Evolutionary conservation across 2,329 filamentous ascomycete species (phyloP), one percentile per base, ranked within the genome.

Genomic region (Stagonosporopsis vannaccii): DNA sequence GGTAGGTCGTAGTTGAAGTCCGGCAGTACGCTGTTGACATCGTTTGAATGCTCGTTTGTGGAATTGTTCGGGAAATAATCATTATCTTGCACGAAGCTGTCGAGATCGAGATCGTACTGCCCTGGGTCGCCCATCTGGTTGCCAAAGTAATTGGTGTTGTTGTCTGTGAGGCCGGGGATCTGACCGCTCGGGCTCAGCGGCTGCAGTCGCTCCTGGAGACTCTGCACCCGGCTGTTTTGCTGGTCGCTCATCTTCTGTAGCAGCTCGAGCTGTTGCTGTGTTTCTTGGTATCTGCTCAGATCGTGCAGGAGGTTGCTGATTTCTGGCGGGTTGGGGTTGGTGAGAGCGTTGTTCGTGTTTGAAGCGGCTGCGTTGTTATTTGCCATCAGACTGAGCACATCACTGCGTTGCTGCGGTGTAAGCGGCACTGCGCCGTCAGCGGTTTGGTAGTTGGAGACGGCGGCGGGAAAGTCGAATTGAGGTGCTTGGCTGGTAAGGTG

Each of bases 181-280:
- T 85, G 84, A 4, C 91, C 92, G 0, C 86, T 90, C 0, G 92
- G 92, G 67, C 89, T 93, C 12, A 96, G 82, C 0, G 92, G 92
- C 6, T 90, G 88, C 7, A 97, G 82, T 15, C 92, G 79, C 51
- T 86, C 87, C 47, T 87, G 87, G 9, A 97, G 81, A 55, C 90
- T 87, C 59, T 90, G 86, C 1, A 97, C 89, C 44, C 90, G 89
- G 43, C 84, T 84, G 58, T 90, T 87, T 68, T 97, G 92, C 57
- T 94, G 87, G 22, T 86, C 85, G 70, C 96, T 91, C 67, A 97
- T 81, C 39, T 88, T 88, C 60, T 91, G 86, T 2, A 98, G 82
- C 26, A 90, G 84, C 47, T 95, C 90, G 25, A 97, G 84, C 60
- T 96, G 90, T 13, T 88, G 82, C 59, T 89, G 84, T 4, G 89